Percentiles rank a stretch among this genome's conserved stretches.
These are phyloP conservation scores for Draba incana DNA, from an alignment of 345 rosid genomes.

Conservation along the genomic window DNA sequence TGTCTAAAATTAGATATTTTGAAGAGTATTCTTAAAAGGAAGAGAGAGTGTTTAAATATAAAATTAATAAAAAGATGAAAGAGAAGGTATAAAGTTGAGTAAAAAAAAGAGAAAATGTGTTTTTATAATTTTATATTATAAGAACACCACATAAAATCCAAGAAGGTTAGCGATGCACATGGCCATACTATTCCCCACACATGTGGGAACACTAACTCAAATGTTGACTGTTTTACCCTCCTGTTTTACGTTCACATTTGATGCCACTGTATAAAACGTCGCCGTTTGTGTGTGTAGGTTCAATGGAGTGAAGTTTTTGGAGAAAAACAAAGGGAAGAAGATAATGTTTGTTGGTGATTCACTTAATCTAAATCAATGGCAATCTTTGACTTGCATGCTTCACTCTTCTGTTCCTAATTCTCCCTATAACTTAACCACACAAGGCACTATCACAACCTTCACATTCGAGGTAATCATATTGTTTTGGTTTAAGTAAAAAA, in stretches of 20 bases:
- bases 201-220: constrained; percentile 32
- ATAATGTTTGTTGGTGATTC: constrained; percentile 88
- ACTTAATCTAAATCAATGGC: constrained; percentile 77
- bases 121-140: too few species aligned
- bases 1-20: too few species aligned
- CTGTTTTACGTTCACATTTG: too few species aligned
- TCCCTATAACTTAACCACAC: constrained; percentile 44
- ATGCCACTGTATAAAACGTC: background rate
- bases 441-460: constrained; percentile 54
- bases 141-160: too few species aligned
- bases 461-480: constrained; percentile 43
- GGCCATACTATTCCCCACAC: constrained; percentile 31
- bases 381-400: constrained; percentile 77
- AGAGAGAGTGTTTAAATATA: too few species aligned
- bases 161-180: too few species aligned
- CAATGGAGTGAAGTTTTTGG: constrained; percentile 55
- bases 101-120: too few species aligned
- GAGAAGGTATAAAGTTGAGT: too few species aligned
- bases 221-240: constrained; percentile 22
- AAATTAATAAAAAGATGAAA: too few species aligned
- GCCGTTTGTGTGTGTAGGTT: constrained; percentile 50
- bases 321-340: constrained; percentile 59
- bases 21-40: too few species aligned
- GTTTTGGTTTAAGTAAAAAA: constrained; percentile 1
- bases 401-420: constrained; percentile 56